Percentiles rank a stretch among this genome's conserved stretches.
Conservation (phyloP, 179 eudicot genomes). For the Silene noctiflora region DNA sequence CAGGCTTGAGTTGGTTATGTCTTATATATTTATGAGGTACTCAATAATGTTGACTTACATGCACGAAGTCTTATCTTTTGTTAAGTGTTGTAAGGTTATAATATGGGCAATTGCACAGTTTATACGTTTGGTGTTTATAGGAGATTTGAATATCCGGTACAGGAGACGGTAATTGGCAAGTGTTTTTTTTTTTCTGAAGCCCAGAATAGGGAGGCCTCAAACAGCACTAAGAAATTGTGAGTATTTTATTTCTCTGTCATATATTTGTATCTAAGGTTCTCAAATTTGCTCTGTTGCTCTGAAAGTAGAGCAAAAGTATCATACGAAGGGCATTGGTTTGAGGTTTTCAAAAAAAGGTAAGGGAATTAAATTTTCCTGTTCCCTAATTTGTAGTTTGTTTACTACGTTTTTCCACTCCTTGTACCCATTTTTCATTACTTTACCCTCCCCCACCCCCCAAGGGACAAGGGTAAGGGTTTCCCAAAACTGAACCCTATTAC, state of each 20-base stretch:
- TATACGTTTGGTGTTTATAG: background rate
- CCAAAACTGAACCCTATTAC: too few species aligned
- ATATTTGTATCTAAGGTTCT: background rate
- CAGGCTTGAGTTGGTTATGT: background rate
- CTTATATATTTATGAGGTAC: background rate
- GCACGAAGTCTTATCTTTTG: background rate
- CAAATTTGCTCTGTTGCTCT: background rate
- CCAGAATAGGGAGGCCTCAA: background rate
- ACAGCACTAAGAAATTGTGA: background rate
- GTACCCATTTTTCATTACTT: too few species aligned
- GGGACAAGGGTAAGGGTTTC: too few species aligned
- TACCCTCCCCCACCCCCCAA: too few species aligned
- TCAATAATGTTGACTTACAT: background rate
- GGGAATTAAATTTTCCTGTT: too few species aligned
- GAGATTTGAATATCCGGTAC: background rate
- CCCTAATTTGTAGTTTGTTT: too few species aligned
- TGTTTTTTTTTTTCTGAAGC: background rate
- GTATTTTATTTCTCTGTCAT: background rate
- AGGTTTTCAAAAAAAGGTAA: too few species aligned
- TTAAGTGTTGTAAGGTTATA: background rate
- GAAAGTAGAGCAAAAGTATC: slow-evolving; percentile 3
- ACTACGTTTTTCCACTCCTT: too few species aligned
- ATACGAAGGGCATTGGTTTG: background rate
- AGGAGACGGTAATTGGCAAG: background rate
- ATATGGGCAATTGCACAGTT: background rate